phyloP scores from a whole-genome alignment of 345 rosid genomes.

The Citrus australasica region DNA sequence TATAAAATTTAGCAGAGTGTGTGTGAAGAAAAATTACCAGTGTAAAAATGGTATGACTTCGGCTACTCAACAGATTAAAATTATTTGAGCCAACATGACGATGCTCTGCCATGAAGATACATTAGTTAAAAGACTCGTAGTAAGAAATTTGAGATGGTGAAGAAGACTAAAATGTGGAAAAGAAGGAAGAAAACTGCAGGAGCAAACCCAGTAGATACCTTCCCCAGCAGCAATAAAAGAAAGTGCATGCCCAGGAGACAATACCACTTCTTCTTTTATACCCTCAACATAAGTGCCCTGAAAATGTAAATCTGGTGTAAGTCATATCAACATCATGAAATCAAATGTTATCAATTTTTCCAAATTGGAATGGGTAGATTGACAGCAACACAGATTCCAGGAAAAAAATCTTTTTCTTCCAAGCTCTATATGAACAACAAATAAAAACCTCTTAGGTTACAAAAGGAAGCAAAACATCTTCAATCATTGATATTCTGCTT shows the following conservation, averaged over 20 bases:
- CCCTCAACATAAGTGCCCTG: slow-evolving; percentile 99
- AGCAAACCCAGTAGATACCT: slow-evolving; percentile 43
- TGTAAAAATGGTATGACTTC: slow-evolving; percentile 98
- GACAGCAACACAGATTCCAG: background rate
- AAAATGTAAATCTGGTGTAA: slow-evolving; percentile 11
- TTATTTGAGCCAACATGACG: slow-evolving; percentile 99
- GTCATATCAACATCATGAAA: background rate
- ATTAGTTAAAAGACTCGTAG: slow-evolving; percentile 9
- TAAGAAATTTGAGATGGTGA: background rate
- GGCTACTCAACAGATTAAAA: slow-evolving; percentile 92
- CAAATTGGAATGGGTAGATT: background rate
- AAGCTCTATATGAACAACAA: background rate
- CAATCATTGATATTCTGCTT: background rate
- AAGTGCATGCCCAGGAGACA: slow-evolving; percentile 98
- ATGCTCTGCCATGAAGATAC: slow-evolving; percentile 65
- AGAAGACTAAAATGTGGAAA: background rate
- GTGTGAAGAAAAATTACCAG: slow-evolving; percentile 49
- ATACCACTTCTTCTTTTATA: slow-evolving; percentile 96
- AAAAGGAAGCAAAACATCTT: background rate
- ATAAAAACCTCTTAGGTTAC: background rate
- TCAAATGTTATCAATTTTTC: background rate
- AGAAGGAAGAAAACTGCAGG: slow-evolving; percentile 1
- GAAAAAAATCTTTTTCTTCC: background rate
- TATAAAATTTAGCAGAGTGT: background rate
- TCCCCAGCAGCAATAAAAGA: slow-evolving; percentile 99